phyloP scores from a whole-genome alignment of 2,329 filamentous ascomycete genomes.

The Pseudocercospora eumusae region DNA sequence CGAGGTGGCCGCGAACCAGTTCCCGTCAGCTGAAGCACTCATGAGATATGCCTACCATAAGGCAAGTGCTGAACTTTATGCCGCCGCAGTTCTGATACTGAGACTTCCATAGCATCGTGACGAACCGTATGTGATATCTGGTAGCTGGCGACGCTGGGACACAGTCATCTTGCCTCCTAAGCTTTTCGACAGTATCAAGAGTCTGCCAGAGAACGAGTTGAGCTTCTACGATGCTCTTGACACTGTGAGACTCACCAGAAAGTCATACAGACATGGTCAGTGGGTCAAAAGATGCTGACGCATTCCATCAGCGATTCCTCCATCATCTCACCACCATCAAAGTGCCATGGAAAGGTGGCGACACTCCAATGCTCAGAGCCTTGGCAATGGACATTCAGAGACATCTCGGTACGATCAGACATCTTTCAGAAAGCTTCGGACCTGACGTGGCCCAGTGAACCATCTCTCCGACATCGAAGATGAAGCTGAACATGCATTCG shows the following conservation, averaged over 20 bases:
- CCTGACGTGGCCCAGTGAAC: conserved; percentile 1
- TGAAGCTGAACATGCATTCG: conserved; percentile 4
- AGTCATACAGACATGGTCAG: too few relatives aligned
- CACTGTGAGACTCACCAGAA: not conserved
- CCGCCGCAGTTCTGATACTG: not conserved
- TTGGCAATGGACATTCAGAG: conserved; percentile 9
- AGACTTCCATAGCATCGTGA: not conserved
- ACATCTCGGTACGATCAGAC: not conserved
- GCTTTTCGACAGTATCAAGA: conserved; percentile 10
- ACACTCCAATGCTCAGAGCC: conserved; percentile 11
- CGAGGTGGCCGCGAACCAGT: conserved; percentile 4
- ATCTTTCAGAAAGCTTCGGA: not conserved
- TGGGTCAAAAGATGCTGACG: too few relatives aligned
- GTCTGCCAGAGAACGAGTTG: conserved; percentile 4
- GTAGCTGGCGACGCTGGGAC: conserved; percentile 12
- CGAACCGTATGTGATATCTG: not conserved
- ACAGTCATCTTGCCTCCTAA: conserved; percentile 10
- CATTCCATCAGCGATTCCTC: conserved; percentile 6
- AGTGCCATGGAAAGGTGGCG: conserved; percentile 5
- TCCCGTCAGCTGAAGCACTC: conserved; percentile 7
- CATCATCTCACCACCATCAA: conserved; percentile 10
- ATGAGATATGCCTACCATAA: conserved; percentile 4
- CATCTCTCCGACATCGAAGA: conserved; percentile 7
- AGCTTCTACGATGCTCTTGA: conserved; percentile 13
- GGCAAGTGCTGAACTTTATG: not conserved